Evolutionary conservation across 768 basidiomycete genomes (phyloP).

Genomic region (Plicaturopsis crispa): DNA sequence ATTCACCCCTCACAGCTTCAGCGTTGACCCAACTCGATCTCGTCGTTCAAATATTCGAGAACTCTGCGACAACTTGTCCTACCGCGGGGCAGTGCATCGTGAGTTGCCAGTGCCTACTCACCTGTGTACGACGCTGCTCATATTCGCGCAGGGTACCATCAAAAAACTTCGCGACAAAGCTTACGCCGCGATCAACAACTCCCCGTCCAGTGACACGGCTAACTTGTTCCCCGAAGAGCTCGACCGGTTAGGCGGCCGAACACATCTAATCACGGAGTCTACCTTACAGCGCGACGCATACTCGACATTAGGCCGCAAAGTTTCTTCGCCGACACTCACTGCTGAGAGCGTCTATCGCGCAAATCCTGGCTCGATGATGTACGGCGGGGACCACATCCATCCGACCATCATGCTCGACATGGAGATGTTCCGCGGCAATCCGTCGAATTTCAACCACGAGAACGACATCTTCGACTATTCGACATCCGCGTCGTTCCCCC

Average conservation of each 20-base stretch:
- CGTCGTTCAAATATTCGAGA: conserved; percentile 36
- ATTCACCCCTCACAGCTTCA: conserved; percentile 36
- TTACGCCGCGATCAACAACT: conserved; percentile 23
- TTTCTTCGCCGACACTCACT: neutral
- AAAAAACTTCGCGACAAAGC: conserved; percentile 35
- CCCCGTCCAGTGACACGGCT: conserved; percentile 5
- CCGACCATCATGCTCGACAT: conserved; percentile 50
- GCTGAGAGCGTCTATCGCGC: neutral
- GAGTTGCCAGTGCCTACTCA: conserved; percentile 9
- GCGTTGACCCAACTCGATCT: conserved; percentile 42
- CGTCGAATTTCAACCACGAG: neutral
- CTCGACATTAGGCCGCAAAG: neutral
- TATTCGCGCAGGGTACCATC: conserved; percentile 28
- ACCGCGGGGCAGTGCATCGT: conserved; percentile 40
- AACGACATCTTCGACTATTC: neutral
- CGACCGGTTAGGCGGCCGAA: conserved; percentile 49
- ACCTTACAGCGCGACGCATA: neutral
- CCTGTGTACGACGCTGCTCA: neutral
- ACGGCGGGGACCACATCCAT: conserved; percentile 35
- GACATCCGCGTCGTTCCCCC: neutral
- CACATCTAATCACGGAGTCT: conserved; percentile 28
- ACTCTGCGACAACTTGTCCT: conserved; percentile 35
- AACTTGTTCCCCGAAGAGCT: conserved; percentile 36
- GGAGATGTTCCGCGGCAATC: conserved; percentile 20
- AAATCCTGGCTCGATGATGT: neutral